Percentiles rank a stretch among this genome's conserved stretches.
phyloP scores from a whole-genome alignment of 768 basidiomycete genomes.

The Lactifluus hygrophoroides region DNA sequence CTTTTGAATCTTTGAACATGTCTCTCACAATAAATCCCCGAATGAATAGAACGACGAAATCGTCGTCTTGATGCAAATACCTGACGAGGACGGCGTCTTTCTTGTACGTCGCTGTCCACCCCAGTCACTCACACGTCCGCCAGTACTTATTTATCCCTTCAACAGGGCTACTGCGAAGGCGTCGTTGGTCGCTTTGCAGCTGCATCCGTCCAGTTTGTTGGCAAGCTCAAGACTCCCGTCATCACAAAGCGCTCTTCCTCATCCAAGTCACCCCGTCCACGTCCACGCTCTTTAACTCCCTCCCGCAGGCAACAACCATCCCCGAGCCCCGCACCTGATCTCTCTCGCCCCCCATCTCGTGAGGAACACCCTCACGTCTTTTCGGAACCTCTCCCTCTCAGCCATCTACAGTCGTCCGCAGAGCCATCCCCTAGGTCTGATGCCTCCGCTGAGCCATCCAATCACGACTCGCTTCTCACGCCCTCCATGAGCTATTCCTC shows the following conservation, averaged over 20 bases:
- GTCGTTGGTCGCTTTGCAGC: conserved; percentile 72
- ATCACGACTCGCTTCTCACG: conserved; percentile 13
- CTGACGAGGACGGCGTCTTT: conserved; percentile 43
- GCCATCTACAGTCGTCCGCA: background rate
- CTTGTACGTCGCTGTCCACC: conserved; percentile 52
- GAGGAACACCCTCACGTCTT: conserved; percentile 5
- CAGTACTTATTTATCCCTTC: background rate
- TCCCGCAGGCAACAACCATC: conserved; percentile 23
- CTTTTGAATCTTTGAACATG: background rate
- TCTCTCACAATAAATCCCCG: background rate
- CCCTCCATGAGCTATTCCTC: conserved; percentile 26
- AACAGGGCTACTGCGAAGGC: conserved; percentile 78
- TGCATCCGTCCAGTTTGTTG: conserved; percentile 55
- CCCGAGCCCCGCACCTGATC: conserved; percentile 21
- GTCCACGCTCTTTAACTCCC: conserved; percentile 23
- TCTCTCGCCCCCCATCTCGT: conserved; percentile 14
- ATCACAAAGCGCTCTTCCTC: conserved; percentile 55
- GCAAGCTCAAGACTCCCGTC: conserved; percentile 70
- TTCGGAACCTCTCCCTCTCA: background rate
- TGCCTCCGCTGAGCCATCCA: background rate
- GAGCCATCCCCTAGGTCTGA: background rate
- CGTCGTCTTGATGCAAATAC: conserved; percentile 63
- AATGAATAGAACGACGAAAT: conserved; percentile 72
- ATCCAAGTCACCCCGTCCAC: conserved; percentile 26
- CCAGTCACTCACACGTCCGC: background rate